These are phyloP conservation scores for Lactifluus volemus DNA, from an alignment of 768 basidiomycete genomes.

Conservation along the genomic window DNA sequence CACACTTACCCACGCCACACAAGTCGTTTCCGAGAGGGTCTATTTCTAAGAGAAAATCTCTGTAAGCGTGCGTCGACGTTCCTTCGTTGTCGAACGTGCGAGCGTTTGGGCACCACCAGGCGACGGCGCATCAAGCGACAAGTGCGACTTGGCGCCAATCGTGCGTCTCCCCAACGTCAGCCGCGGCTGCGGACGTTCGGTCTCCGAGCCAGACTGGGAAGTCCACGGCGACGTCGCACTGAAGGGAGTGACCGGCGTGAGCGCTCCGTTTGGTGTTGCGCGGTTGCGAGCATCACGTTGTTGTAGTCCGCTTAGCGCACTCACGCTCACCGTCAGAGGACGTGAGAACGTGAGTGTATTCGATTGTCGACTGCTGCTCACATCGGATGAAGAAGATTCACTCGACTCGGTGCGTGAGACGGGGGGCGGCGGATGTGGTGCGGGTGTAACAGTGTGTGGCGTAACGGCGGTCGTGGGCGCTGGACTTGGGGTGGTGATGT, in stretches of 20 bases:
- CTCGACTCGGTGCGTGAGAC: slow-evolving; percentile 42
- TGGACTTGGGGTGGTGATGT: slow-evolving; percentile 45
- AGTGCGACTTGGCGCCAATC: slow-evolving; percentile 32
- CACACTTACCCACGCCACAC: not conserved
- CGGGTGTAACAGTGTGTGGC: slow-evolving; percentile 47
- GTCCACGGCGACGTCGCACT: slow-evolving; percentile 31
- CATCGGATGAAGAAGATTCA: slow-evolving; percentile 24
- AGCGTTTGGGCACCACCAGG: slow-evolving; percentile 30
- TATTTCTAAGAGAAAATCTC: slow-evolving; percentile 35
- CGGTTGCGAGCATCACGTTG: slow-evolving; percentile 38
- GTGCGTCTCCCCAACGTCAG: slow-evolving; percentile 26
- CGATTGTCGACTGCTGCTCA: slow-evolving; percentile 25
- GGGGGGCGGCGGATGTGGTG: slow-evolving; percentile 26
- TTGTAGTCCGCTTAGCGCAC: slow-evolving; percentile 46
- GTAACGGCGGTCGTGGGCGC: slow-evolving; percentile 53
- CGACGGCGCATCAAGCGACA: slow-evolving; percentile 35
- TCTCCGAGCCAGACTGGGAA: slow-evolving; percentile 39
- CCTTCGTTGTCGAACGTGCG: slow-evolving; percentile 27
- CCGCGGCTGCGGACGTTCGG: slow-evolving; percentile 38
- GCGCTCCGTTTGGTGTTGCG: slow-evolving; percentile 29
- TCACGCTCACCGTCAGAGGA: slow-evolving; percentile 46
- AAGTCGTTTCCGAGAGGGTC: not conserved
- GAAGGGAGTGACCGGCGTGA: slow-evolving; percentile 24
- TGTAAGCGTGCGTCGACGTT: slow-evolving; percentile 43
- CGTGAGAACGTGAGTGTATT: slow-evolving; percentile 56